Conservation (phyloP, 768 basidiomycete genomes). For the Brasilioporus rufonigricans region DNA sequence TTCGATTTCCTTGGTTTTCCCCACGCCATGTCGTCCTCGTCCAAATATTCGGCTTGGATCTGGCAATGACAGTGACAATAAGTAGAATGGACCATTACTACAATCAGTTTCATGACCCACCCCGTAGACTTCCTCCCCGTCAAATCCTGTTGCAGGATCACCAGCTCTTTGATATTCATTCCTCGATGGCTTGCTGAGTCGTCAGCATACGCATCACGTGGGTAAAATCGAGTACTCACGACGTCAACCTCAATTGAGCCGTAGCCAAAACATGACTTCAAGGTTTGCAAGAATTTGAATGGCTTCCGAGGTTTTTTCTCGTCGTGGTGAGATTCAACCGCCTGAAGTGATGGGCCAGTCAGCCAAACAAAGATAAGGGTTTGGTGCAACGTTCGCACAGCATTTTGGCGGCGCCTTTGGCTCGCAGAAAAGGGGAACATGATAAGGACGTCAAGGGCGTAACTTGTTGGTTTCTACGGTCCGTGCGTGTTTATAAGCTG, state of each 20-base stretch:
- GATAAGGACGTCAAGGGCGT: conserved; percentile 3
- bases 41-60: conserved; percentile 25
- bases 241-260: conserved; percentile 5
- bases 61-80: neutral
- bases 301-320: conserved; percentile 8
- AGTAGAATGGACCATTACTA: neutral
- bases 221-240: conserved; percentile 11
- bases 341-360: conserved; percentile 3
- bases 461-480: neutral
- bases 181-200: conserved; percentile 14
- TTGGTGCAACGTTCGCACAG: neutral
- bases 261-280: conserved; percentile 25
- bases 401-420: neutral
- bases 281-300: conserved; percentile 3
- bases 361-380: neutral
- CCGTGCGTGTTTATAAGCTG: neutral
- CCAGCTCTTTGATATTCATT: conserved; percentile 9
- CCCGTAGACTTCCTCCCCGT: conserved; percentile 18
- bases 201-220: neutral
- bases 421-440: conserved; percentile 2
- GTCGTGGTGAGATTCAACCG: neutral
- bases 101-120: conserved; percentile 6
- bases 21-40: conserved; percentile 30
- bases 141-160: conserved; percentile 17
- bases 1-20: conserved; percentile 12